Percentiles rank a stretch among this genome's conserved stretches.
These are phyloP conservation scores for Sicyos edulis DNA, from an alignment of 306 rosid species.

Conservation along the genomic window DNA sequence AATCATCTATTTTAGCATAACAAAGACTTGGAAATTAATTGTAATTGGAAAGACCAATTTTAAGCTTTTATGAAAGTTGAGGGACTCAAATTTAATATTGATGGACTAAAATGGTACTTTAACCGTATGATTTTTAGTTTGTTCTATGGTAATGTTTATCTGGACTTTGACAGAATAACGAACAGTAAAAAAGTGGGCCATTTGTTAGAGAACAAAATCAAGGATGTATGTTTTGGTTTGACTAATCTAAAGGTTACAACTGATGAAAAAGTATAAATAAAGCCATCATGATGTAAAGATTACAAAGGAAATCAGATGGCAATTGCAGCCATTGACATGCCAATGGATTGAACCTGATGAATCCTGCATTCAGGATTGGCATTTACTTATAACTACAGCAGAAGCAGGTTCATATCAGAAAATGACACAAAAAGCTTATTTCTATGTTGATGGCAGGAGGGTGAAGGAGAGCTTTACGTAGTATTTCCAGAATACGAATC, in stretches of 20 bases:
- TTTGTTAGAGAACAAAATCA: neutral
- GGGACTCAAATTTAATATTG: too few species aligned
- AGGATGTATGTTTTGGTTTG: neutral
- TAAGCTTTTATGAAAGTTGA: too few species aligned
- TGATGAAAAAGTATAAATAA: neutral
- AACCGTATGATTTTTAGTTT: too few species aligned
- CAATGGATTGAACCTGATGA: constrained; percentile 4
- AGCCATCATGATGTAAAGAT: neutral
- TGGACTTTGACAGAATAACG: neutral
- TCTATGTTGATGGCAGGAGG: constrained; percentile 11
- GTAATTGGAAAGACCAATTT: too few species aligned
- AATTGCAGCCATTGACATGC: neutral
- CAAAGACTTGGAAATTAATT: too few species aligned
- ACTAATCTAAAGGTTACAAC: too few species aligned
- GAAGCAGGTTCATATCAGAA: neutral
- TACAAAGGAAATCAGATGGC: neutral
- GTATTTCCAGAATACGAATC: neutral
- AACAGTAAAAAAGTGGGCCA: neutral
- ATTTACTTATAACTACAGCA: neutral
- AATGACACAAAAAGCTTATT: constrained; percentile 5
- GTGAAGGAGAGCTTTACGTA: neutral
- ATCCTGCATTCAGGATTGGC: neutral
- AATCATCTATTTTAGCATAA: too few species aligned
- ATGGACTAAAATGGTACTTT: too few species aligned
- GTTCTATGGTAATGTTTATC: neutral